Conservation (phyloP, 805 yeast genomes). For the Candida ascalaphidarum region DNA sequence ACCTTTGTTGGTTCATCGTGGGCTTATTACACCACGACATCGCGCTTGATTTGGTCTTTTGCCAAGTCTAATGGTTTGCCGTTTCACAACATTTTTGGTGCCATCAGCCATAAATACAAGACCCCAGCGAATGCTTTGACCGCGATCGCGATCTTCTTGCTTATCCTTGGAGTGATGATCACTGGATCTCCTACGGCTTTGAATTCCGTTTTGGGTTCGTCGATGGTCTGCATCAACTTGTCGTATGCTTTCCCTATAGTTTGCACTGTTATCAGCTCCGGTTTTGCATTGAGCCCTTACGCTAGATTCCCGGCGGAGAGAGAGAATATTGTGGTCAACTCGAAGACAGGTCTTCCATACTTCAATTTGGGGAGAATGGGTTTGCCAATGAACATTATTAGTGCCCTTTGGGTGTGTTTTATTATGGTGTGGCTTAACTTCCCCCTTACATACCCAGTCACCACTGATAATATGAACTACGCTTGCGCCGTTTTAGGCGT, state of each 20-base stretch:
- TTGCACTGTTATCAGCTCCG: too few species aligned
- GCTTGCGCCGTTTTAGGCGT: slow-evolving; percentile 12
- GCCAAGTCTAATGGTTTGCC: slow-evolving; percentile 26
- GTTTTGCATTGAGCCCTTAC: too few species aligned
- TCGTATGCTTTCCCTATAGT: slow-evolving; percentile 21
- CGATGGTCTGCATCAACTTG: slow-evolving; percentile 20
- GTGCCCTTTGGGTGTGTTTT: slow-evolving; percentile 11
- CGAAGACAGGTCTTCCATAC: too few species aligned
- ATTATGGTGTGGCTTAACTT: slow-evolving; percentile 12
- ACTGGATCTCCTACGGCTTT: slow-evolving; percentile 20
- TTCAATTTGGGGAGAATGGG: slow-evolving; percentile 13
- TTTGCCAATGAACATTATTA: slow-evolving; percentile 7
- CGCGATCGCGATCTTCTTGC: slow-evolving; percentile 13
- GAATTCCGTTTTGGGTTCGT: slow-evolving; percentile 21
- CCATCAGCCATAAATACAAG: slow-evolving; percentile 11
- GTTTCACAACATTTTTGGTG: slow-evolving; percentile 18
- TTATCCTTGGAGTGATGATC: slow-evolving; percentile 17
- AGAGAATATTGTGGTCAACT: too few species aligned
- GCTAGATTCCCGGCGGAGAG: too few species aligned
- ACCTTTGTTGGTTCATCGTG: slow-evolving; percentile 10
- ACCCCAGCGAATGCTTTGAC: slow-evolving; percentile 14
- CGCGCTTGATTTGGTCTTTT: slow-evolving; percentile 24
- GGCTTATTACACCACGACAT: slow-evolving; percentile 17
- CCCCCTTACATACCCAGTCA: slow-evolving; percentile 9
- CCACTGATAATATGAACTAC: slow-evolving; percentile 11